Base-by-base conservation (phyloP, 2,329 filamentous ascomycete genomes). In the Botrytis fabae region DNA sequence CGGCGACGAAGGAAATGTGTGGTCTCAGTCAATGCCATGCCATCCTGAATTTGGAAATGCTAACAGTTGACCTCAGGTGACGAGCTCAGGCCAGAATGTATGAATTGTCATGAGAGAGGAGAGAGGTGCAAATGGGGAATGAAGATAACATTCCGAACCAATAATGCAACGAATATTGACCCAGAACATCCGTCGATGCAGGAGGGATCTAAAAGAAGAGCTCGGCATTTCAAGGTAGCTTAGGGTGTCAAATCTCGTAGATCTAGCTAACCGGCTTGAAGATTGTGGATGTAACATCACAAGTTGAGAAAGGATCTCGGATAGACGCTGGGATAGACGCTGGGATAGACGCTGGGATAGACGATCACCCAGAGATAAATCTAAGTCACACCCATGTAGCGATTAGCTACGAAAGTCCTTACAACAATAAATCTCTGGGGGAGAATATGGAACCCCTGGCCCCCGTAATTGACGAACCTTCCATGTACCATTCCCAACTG, bases 1-100 rank as follows among this genome's bases (percentile, higher is more conserved):
- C 80, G 78, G 32, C 75, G 79, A 32, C 76, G 79, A 35, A 77
- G 80, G 69, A 81, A 82, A 78, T 82, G 80, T 79, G 66, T 62
- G 73, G 69, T 64, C 20, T 6, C 28, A 70, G 66, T 68, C 42
- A 69, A 20, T 74, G 4, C 59, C 38, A 69, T 40, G 35, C 25
- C 14, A 22, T 20, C 65, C 40, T 12, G 40, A 42, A 42, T 2
- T 42, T 42, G 14, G 9, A 42, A 42, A 42, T 42, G 40, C 40
- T 42, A 42, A 42, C 40, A 42, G 40, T 42, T 42, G 40, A 14
- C 40, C 10, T 42, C 40, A 79, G 78, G 79, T 65, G 80, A 82
- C 60, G 80, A 81, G 74, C 65, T 70, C 16, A 79, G 79, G 65
- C 81, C 81, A 5, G 74, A 73, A 28, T 82, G 81, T 71, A 75